Evolutionary conservation across 2,329 filamentous ascomycete species (phyloP), one percentile per base, ranked within the genome.

Genomic region (Xylaria sp.): DNA sequence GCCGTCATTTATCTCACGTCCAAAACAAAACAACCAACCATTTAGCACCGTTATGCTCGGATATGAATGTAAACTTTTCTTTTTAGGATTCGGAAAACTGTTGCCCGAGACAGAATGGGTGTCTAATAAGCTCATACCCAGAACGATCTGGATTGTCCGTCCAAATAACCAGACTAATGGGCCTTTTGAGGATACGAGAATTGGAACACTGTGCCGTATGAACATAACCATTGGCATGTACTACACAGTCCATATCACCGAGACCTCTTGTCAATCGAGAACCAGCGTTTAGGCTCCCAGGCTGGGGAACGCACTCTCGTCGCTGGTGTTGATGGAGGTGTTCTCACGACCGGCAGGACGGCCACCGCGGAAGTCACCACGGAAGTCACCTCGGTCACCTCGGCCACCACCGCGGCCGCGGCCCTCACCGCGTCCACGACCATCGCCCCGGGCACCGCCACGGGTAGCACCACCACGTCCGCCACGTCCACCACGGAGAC

Each of bases 271-370:
- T 66, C 64, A 25, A 58, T 63, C 55, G 55, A 36, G 52, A 36
- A 18, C 41, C 15, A 48, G 52, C 36, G 54, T 68, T 79, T 85
- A 86, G 80, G 84, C 83, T 77, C 86, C 87, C 75, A 90, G 83
- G 83, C 85, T 88, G 77, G 88, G 88, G 85, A 90, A 89, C 71
- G 86, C 86, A 73, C 80, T 82, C 83, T 88, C 81, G 75, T 89
- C 87, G 77, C 79, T 85, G 78, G 85, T 84, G 84, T 89, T 88
- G 82, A 89, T 85, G 74, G 81, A 79, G 73, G 82, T 76, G 73
- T 83, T 83, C 72, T 83, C 82, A 74, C 83, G 72, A 62, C 68
- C 71, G 39, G 63, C 59, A 12, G 71, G 69, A 46, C 86, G 84
- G 73, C 85, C 82, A 72, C 84, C 84, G 63, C 77, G 78, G 71